Conservation (phyloP, 1,284 basidiomycete genomes). For the Bjerkandera adusta region DNA sequence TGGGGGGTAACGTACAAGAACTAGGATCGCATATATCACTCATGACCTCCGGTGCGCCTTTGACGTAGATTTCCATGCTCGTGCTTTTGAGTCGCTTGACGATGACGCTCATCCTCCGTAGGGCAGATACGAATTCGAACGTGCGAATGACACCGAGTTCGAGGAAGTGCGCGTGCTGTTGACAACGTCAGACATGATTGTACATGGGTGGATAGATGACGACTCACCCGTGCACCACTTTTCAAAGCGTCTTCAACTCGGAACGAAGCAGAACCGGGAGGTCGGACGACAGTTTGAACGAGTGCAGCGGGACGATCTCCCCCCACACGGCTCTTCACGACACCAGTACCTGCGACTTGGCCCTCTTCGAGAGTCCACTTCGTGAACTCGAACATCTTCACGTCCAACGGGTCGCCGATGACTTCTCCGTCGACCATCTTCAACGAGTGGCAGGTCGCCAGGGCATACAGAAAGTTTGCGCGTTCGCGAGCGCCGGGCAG, state of each 20-base stretch:
- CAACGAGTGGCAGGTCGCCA: slow-evolving; percentile 95
- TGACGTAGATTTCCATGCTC: slow-evolving; percentile 98
- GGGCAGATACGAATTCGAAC: slow-evolving; percentile 94
- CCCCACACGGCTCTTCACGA: slow-evolving; percentile 64
- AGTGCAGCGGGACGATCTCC: slow-evolving; percentile 82
- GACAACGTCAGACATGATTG: slow-evolving; percentile 4
- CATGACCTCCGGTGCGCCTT: slow-evolving; percentile 99
- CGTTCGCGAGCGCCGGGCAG: slow-evolving; percentile 74
- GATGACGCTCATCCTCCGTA: slow-evolving; percentile 96
- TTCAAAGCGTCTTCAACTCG: slow-evolving; percentile 91
- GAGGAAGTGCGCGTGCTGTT: slow-evolving; percentile 89
- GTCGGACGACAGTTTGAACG: slow-evolving; percentile 96
- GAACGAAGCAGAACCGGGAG: slow-evolving; percentile 89
- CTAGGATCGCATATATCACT: slow-evolving; percentile 88
- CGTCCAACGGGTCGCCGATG: slow-evolving; percentile 95
- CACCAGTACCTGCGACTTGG: slow-evolving; percentile 61
- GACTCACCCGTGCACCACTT: slow-evolving; percentile 66
- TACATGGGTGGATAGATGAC: not conserved
- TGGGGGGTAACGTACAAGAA: slow-evolving; percentile 61
- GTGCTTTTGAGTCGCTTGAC: slow-evolving; percentile 93
- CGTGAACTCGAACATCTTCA: slow-evolving; percentile 98
- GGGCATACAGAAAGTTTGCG: slow-evolving; percentile 86
- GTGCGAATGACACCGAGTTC: slow-evolving; percentile 96
- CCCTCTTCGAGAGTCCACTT: slow-evolving; percentile 97
- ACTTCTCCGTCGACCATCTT: slow-evolving; percentile 89